Conservation (phyloP, 2,329 filamentous ascomycete species). For the Trichoderma sp. region DNA sequence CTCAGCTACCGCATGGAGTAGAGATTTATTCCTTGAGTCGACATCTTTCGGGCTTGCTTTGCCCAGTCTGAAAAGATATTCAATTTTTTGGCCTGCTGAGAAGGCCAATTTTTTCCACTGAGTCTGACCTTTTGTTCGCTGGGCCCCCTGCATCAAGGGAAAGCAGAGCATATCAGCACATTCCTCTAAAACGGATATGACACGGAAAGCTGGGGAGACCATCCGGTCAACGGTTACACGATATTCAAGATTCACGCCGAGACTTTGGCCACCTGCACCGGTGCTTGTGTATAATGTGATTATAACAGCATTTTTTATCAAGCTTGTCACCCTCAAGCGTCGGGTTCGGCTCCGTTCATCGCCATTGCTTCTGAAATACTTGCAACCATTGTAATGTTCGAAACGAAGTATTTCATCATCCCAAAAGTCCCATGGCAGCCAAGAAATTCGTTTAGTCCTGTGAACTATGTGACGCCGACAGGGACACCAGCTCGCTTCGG, state of each 20-base stretch:
- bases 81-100: neutral
- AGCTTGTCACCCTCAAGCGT: neutral
- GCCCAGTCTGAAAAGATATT: neutral
- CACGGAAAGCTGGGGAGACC: neutral
- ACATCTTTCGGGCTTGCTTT: neutral
- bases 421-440: neutral
- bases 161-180: neutral
- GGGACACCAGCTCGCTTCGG: neutral
- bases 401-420: neutral
- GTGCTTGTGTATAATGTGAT: neutral
- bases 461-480: neutral
- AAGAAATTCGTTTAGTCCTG: neutral
- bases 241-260: neutral
- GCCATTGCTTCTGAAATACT: neutral
- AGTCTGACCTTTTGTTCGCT: neutral
- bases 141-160: rapidly evolving
- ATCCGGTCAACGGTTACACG: neutral
- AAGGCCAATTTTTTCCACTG: neutral
- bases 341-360: neutral
- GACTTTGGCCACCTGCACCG: neutral
- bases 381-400: neutral
- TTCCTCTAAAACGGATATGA: neutral
- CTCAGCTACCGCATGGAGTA: neutral
- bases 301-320: neutral
- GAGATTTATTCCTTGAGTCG: neutral